Base-by-base conservation (phyloP, 2,329 filamentous ascomycete genomes). In the Trichothecium roseum region DNA sequence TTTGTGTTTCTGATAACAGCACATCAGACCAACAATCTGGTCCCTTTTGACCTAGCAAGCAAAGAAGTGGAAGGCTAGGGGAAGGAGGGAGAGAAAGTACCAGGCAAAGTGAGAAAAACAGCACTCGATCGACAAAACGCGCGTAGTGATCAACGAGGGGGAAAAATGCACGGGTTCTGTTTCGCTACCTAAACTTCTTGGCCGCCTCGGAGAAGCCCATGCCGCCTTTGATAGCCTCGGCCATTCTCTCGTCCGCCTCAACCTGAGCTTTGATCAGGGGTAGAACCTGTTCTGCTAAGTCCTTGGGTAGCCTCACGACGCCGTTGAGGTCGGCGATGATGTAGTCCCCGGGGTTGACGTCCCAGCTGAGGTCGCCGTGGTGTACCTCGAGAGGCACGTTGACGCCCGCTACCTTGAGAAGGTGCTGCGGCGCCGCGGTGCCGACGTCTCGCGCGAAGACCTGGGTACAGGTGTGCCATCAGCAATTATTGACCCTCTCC, bases 271-370 rank as follows among this genome's bases (percentile, higher is more conserved):
- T 18, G 28, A 41, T 41, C 12, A 16, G 62, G 56, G 55, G 57
- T 18, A 67, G 38, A 4, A 55, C 62, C 43, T 55, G 35, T 41
- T 57, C 57, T 0, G 59, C 62, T 37, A 63, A 41, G 12, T 52
- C 54, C 29, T 39, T 51, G 1, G 63, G 63, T 28, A 66, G 46
- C 8, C 63, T 53, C 2, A 67, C 63, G 1, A 66, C 63, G 8
- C 64, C 63, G 39, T 68, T 64, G n/a, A 62, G 29, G 30, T 68
- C 63, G 0, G 50, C 63, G 8, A 68, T 49, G 4, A 67, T 35
- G 40, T 66, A 68, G 37, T 68, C 64, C 2, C 62, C 63, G 0
- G 63, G 61, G 4, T 52, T 40, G 32, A 68, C 50, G 9, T 48
- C 51, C 40, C 57, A 54, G n/a, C 59, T 54, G 36, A 59, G 56